phyloP scores from a whole-genome alignment of 331 rosid genomes.

The Quercus phellos region DNA sequence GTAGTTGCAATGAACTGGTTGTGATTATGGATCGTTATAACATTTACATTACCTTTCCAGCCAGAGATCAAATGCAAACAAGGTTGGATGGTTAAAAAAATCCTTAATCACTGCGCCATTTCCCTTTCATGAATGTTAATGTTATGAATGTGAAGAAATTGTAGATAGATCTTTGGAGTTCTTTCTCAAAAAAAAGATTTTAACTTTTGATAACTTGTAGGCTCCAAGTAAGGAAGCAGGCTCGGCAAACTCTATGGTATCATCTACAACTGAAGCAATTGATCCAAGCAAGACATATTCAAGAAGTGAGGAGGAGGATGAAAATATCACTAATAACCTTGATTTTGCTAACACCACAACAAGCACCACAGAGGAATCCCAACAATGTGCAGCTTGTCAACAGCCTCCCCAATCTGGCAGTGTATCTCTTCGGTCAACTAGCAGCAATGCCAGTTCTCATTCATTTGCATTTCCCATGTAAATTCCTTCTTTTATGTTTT shows the following conservation, averaged over 20 bases:
- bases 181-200: background rate
- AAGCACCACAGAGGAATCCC: constrained; percentile 4
- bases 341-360: background rate
- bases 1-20: too few species aligned
- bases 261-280: constrained; percentile 5
- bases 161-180: background rate
- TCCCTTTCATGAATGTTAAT: background rate
- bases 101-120: background rate
- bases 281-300: constrained; percentile 4
- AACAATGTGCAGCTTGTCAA: background rate
- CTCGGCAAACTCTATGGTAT: constrained; percentile 15
- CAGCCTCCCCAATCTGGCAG: constrained; percentile 20
- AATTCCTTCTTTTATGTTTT: background rate
- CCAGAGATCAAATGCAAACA: background rate
- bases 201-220: constrained; percentile 17
- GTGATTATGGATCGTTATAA: background rate
- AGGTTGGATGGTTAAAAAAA: background rate
- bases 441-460: constrained; percentile 43
- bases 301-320: background rate
- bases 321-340: background rate
- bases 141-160: background rate
- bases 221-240: constrained; percentile 15
- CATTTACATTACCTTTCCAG: background rate
- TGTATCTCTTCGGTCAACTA: constrained; percentile 28
- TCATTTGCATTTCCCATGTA: constrained; percentile 57